A percentile compares a stretch with the other conserved stretches of the same genome.
phyloP scores from a whole-genome alignment of 306 rosid genomes.

The Phaseolus lunatus region DNA sequence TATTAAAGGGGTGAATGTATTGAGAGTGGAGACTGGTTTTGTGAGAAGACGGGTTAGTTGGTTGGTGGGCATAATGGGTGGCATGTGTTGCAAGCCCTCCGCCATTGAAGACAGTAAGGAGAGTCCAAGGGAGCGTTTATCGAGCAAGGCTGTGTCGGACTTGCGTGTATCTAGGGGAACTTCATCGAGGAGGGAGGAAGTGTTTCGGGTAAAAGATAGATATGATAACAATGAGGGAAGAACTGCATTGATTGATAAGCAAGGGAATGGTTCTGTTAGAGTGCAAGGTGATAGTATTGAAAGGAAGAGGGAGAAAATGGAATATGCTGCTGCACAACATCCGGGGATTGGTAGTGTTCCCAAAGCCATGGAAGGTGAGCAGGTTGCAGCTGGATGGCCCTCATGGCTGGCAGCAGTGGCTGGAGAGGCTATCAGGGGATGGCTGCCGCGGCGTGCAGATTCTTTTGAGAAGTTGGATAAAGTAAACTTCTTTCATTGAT shows the following conservation, averaged over 20 bases:
- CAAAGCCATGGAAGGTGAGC: slow-evolving; percentile 92
- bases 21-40: slow-evolving; percentile 58
- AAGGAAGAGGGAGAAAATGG: slow-evolving; percentile 95
- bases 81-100: slow-evolving; percentile 89
- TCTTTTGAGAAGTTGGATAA: slow-evolving; percentile 97
- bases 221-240: slow-evolving; percentile 72
- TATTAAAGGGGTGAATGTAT: slow-evolving; percentile 53
- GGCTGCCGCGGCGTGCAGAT: slow-evolving; percentile 95
- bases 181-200: slow-evolving; percentile 88
- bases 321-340: slow-evolving; percentile 64
- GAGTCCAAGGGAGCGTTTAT: slow-evolving; percentile 83
- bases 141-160: slow-evolving; percentile 67
- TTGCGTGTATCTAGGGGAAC: slow-evolving; percentile 61
- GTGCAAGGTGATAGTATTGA: slow-evolving; percentile 66
- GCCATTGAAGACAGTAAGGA: slow-evolving; percentile 97
- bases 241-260: slow-evolving; percentile 68
- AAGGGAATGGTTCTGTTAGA: slow-evolving; percentile 68
- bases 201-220: slow-evolving; percentile 67
- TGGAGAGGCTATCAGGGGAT: slow-evolving; percentile 96
- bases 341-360: slow-evolving; percentile 79
- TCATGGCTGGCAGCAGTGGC: slow-evolving; percentile 96
- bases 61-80: slow-evolving; percentile 70
- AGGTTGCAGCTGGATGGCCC: slow-evolving; percentile 98
- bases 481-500: slow-evolving; percentile 61
- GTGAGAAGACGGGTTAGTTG: slow-evolving; percentile 51